Percentiles rank a stretch among this genome's conserved stretches.
Evolutionary conservation across 2,329 filamentous ascomycete species (phyloP).

Genomic region (Penicillium occitanis): DNA sequence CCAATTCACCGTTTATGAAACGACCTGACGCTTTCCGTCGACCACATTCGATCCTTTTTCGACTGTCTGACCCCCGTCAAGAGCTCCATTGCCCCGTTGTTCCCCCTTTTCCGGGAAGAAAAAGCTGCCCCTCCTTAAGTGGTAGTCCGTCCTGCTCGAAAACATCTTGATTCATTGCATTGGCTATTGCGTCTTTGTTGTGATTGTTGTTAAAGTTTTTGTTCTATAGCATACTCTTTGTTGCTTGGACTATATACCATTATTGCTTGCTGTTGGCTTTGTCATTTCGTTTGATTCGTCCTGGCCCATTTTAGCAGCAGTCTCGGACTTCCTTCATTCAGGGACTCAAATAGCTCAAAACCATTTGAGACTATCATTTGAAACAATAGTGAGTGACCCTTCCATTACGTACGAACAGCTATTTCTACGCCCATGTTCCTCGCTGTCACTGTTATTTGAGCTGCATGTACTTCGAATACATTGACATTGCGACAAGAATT

Average conservation of each 20-base stretch:
- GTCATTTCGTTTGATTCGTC: conserved; percentile 18
- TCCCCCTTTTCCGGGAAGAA: conserved; percentile 22
- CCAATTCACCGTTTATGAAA: not conserved
- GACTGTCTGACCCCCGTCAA: conserved; percentile 14
- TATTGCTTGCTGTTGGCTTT: conserved; percentile 19
- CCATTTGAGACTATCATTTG: conserved; percentile 16
- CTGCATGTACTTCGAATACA: not conserved
- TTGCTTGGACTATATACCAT: conserved; percentile 4
- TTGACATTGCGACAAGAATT: not conserved
- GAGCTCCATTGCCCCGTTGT: conserved; percentile 16
- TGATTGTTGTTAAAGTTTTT: not conserved
- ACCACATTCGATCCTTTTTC: conserved; percentile 26
- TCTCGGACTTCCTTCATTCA: conserved; percentile 11
- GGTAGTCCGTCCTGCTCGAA: conserved; percentile 9
- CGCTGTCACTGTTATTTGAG: not conserved
- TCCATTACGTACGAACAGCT: not conserved
- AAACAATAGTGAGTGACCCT: conserved; percentile 15
- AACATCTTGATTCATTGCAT: not conserved
- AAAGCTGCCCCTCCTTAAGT: conserved; percentile 18
- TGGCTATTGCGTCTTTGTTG: not conserved
- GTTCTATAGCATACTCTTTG: conserved; percentile 11
- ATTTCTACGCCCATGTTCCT: not conserved
- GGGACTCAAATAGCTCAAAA: conserved; percentile 11
- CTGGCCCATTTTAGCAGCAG: conserved; percentile 9
- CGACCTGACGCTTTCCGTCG: conserved; percentile 19